phyloP scores from a whole-genome alignment of 306 rosid species.

The Purshia tridentata region DNA sequence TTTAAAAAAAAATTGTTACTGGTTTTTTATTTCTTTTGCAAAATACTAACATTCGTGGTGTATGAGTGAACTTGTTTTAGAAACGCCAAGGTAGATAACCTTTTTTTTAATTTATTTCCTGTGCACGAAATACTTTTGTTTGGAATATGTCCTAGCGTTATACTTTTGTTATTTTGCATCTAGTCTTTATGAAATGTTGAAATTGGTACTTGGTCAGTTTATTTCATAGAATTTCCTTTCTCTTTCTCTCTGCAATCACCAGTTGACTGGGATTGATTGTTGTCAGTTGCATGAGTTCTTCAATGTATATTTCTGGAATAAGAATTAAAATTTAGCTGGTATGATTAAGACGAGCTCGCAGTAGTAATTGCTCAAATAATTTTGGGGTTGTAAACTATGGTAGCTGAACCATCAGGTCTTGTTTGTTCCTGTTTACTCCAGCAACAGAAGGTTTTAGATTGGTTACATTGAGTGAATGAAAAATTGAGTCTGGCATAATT shows the following conservation, averaged over 20 bases:
- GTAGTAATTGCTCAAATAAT: background rate
- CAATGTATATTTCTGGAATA: background rate
- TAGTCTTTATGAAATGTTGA: background rate
- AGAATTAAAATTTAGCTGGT: background rate
- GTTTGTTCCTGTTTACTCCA: background rate
- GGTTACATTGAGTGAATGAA: background rate
- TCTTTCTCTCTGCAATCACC: background rate
- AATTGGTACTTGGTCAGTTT: conserved; percentile 1
- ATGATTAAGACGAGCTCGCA: conserved; percentile 7
- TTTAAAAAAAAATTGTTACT: background rate
- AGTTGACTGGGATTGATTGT: conserved; percentile 15
- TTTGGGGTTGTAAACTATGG: background rate
- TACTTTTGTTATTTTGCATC: background rate
- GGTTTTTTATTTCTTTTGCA: background rate
- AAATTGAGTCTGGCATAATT: background rate
- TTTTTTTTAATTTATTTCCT: background rate
- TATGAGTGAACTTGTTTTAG: background rate
- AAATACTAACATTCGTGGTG: background rate
- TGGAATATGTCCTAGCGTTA: background rate
- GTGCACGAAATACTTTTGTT: background rate
- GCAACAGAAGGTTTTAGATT: background rate
- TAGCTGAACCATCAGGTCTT: background rate
- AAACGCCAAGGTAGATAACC: background rate
- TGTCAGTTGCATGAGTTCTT: conserved; percentile 10
- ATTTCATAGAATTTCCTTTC: background rate